phyloP scores from a whole-genome alignment of 768 basidiomycete genomes.

The Hericium erinaceus region DNA sequence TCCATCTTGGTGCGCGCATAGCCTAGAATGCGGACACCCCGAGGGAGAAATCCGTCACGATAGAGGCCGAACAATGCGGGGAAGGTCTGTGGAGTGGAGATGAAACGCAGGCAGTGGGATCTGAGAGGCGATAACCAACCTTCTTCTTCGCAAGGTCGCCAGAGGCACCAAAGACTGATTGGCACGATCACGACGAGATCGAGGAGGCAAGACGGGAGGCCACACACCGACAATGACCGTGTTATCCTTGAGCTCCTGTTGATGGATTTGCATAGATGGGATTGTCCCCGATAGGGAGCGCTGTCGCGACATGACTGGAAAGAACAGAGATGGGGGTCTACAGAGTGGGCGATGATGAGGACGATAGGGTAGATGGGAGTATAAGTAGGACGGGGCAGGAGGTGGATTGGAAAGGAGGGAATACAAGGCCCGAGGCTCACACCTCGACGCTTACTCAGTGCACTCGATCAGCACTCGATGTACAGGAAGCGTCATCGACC shows the following conservation, averaged over 20 bases:
- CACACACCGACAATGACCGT: constrained; percentile 78
- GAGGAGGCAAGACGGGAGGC: constrained; percentile 1
- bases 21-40: constrained; percentile 82
- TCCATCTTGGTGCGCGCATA: constrained; percentile 98
- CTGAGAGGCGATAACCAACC: constrained; percentile 29
- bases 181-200: background rate
- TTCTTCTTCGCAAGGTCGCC: constrained; percentile 99
- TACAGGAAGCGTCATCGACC: background rate
- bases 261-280: constrained; percentile 72
- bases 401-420: background rate
- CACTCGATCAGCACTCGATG: no score
- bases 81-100: constrained; percentile 56
- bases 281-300: constrained; percentile 73
- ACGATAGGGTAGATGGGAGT: background rate
- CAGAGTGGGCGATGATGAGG: constrained; percentile 7
- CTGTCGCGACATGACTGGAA: constrained; percentile 22
- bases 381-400: background rate
- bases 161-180: constrained; percentile 83
- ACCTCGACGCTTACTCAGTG: background rate
- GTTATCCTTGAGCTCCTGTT: constrained; percentile 74
- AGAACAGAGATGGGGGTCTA: constrained; percentile 2
- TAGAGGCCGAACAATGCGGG: constrained; percentile 92
- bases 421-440: background rate
- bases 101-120: background rate
- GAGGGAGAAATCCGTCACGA: constrained; percentile 70